These are phyloP conservation scores for Populus tremula DNA, from an alignment of 345 rosid genomes.

Conservation along the genomic window DNA sequence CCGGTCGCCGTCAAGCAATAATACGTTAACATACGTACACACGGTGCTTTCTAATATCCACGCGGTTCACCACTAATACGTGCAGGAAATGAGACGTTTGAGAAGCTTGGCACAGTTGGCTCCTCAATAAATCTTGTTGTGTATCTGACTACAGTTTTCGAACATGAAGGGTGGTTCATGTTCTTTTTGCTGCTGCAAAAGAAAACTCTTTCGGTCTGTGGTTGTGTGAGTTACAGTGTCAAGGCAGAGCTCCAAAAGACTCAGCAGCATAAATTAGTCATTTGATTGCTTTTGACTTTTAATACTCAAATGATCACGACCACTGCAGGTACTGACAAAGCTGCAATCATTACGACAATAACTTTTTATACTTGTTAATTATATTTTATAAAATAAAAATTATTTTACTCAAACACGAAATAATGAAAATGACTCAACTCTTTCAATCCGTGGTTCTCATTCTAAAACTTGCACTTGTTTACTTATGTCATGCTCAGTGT, in stretches of 20 bases:
- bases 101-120: slow-evolving; percentile 42
- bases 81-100: slow-evolving; percentile 44
- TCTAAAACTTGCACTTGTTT: no score
- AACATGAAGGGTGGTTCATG: slow-evolving; percentile 38
- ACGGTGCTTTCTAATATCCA: no score
- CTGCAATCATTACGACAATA: slow-evolving; percentile 34
- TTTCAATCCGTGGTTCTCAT: no score
- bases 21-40: no score
- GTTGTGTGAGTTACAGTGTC: no score
- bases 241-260: not conserved
- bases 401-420: no score
- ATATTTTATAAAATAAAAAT: no score
- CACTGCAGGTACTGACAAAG: slow-evolving; percentile 51
- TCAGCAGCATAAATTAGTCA: not conserved
- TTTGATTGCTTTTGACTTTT: not conserved
- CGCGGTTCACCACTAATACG: no score
- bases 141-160: slow-evolving; percentile 35
- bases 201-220: slow-evolving; percentile 29
- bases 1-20: no score
- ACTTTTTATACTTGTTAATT: no score
- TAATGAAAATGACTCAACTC: no score
- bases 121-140: slow-evolving; percentile 32
- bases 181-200: slow-evolving; percentile 28
- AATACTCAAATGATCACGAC: not conserved
- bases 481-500: no score